Evolutionary conservation across 345 rosid genomes (phyloP).

Genomic region (Arabis hirsuta): DNA sequence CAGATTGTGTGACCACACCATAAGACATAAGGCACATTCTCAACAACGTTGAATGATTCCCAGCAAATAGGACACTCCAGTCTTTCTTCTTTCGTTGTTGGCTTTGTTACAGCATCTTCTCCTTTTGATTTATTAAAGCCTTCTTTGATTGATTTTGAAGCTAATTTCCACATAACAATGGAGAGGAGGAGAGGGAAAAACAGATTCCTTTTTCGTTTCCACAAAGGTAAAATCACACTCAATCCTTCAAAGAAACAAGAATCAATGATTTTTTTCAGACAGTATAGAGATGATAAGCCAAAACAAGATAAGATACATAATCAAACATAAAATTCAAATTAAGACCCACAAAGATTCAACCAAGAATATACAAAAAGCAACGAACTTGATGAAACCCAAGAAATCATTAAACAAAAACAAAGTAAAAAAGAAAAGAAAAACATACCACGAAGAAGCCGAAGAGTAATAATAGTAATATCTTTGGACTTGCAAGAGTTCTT

Average conservation of each 20-base stretch:
- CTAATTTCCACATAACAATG: slow-evolving; percentile 49
- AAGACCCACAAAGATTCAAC: not conserved
- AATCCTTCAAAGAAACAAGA: slow-evolving; percentile 21
- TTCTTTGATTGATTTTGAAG: slow-evolving; percentile 41
- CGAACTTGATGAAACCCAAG: slow-evolving; percentile 15
- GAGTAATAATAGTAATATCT: not conserved
- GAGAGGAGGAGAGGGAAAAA: not conserved
- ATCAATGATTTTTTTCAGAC: not conserved
- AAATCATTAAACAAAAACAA: not conserved
- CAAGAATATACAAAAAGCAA: slow-evolving; percentile 13
- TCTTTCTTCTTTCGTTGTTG: slow-evolving; percentile 47
- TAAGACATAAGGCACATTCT: slow-evolving; percentile 67
- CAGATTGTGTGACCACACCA: slow-evolving; percentile 85
- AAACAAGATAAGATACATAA: no score
- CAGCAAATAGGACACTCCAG: slow-evolving; percentile 77
- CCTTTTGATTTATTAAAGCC: slow-evolving; percentile 37
- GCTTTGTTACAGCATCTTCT: slow-evolving; percentile 36
- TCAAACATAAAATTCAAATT: not conserved
- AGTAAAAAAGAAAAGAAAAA: not conserved
- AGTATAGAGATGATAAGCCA: no score
- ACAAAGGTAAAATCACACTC: not conserved
- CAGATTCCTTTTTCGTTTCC: slow-evolving; percentile 13
- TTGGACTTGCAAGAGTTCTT: not conserved
- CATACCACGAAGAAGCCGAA: slow-evolving; percentile 22
- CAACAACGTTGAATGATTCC: slow-evolving; percentile 72